Base-by-base conservation (phyloP, 148 eudicot species). In the Agrostemma githago region DNA sequence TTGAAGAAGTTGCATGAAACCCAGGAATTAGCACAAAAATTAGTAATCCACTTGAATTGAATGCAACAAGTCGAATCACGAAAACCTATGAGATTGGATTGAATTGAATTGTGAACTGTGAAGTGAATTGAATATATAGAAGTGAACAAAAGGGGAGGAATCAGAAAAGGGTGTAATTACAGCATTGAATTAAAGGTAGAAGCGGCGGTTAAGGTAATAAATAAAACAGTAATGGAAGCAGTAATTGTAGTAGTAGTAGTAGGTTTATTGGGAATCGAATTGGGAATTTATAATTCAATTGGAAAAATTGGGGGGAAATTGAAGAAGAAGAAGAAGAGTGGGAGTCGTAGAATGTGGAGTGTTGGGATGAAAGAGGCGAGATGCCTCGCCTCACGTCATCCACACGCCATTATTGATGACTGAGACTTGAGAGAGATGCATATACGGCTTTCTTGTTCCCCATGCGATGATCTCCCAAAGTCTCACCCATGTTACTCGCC, bases 61-160 rank as follows among this genome's bases (percentile, higher is more conserved):
- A 5, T 56, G 12, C 21, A 72, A 66, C 62, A 2, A 12, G 19
- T 42, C 54, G 16, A 14, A 48, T 20, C 82, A 75, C 82, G 72
- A 78, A n/a, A 61, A 42, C 59, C 82, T 61, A 79, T 64, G 34
- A 38, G 43, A 59, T 34, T 62, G 5, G 75, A 72, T 72, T 70
- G 62, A 71, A 76, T 71, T 75, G 20, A 79, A 70, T 69, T 6
- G 16, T 26, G 34, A 26, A 26, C 34, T 26, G 34, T 26, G 34
- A 26, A 26, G 1, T 26, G 42, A 11, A 43, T 21, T 2, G 9
- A 40, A 26, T 26, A 26, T 26, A 26, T 26, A 26, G 34, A 26
- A 26, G 34, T 26, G 34, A 26, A 26, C 34, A 26, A 64, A 39
- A 34, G 48, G 43, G 62, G 7, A 5, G 9, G 20, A 8, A n/a